Conservation (phyloP, 164 flowering plant genomes). For the Sextonia rubra region DNA sequence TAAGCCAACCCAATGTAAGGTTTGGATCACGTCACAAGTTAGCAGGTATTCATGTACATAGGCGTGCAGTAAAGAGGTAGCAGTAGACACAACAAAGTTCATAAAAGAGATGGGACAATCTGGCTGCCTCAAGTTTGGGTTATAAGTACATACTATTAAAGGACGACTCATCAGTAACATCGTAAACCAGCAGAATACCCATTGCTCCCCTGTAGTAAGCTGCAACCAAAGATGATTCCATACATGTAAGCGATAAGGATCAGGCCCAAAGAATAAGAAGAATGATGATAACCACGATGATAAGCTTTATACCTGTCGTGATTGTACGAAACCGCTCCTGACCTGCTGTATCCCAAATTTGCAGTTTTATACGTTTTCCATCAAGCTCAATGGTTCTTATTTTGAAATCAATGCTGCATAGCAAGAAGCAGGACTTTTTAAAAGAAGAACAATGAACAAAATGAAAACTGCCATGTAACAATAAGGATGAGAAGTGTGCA, state of each 20-base stretch:
- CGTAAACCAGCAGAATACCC: slow-evolving; percentile 87
- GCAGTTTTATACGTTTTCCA: slow-evolving; percentile 76
- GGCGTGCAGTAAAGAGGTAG: neutral
- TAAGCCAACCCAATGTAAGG: too few species aligned
- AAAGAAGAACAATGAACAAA: neutral
- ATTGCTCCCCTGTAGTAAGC: slow-evolving; percentile 92
- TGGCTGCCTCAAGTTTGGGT: too few species aligned
- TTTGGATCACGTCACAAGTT: too few species aligned
- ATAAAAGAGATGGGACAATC: neutral
- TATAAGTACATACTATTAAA: slow-evolving; percentile 67
- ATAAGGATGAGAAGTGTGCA: slow-evolving; percentile 5
- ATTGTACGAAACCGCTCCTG: slow-evolving; percentile 87
- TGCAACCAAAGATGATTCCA: slow-evolving; percentile 23
- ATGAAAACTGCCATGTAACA: neutral
- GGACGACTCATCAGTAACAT: slow-evolving; percentile 87
- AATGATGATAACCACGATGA: neutral
- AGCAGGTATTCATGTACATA: too few species aligned
- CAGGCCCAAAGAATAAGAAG: neutral
- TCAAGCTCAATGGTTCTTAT: slow-evolving; percentile 86
- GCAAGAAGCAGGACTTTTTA: slow-evolving; percentile 4
- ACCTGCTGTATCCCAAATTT: slow-evolving; percentile 98
- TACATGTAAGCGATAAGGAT: neutral
- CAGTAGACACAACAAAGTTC: neutral
- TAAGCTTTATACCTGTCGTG: slow-evolving; percentile 55
- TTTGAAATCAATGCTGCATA: slow-evolving; percentile 74